Base-by-base conservation (phyloP, 495 filamentous ascomycete species). In the Penicillium verhagenii region DNA sequence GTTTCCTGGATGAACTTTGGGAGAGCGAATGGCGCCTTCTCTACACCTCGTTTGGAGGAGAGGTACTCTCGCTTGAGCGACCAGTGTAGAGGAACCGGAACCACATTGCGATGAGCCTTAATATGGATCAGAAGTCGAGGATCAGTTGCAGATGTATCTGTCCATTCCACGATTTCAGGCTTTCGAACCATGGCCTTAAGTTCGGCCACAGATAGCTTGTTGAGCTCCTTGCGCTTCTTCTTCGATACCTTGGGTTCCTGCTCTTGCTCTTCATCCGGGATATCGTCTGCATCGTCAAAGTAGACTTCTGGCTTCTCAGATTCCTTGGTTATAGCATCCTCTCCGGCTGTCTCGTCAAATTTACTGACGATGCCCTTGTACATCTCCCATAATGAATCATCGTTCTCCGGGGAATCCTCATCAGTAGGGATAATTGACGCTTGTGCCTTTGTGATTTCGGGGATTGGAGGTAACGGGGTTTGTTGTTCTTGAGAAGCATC, bases 1-100 rank as follows among this genome's bases (percentile, higher is more conserved):
- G 94, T 98, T 61, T 97, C 94, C 63, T 93, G 89, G 57, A 98
- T 97, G 73, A 97, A 98, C 69, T 96, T 95, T 19, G 94, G 94
- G 14, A 98, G 78, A 26, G 90, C 82, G 65, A 96, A 98, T 1
- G 92, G 86, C 1, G 93, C 79, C 68, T 98, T 98, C 70, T 98
- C 94, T 42, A 98, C 87, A 64, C 94, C 94, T 29, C 94, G 81
- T 65, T 98, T 98, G 35, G 90, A 95, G 2, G 92, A 96, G 4
- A 98, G 81, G 66, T 98, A 98, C 67, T 98, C 94, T 24, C 94
- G 83, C 74, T 98, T 98, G 25, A 97, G 74, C 0, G 88, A 89
- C 94, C 94, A 98, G 66, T 98, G 94, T 20, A 79, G 76, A 6
- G 94, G 94, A 2, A 98, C 94, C 1, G 94, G 94, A 9, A 98